Conservation (phyloP, 495 filamentous ascomycete species). For the Cladorrhinum samala region DNA sequence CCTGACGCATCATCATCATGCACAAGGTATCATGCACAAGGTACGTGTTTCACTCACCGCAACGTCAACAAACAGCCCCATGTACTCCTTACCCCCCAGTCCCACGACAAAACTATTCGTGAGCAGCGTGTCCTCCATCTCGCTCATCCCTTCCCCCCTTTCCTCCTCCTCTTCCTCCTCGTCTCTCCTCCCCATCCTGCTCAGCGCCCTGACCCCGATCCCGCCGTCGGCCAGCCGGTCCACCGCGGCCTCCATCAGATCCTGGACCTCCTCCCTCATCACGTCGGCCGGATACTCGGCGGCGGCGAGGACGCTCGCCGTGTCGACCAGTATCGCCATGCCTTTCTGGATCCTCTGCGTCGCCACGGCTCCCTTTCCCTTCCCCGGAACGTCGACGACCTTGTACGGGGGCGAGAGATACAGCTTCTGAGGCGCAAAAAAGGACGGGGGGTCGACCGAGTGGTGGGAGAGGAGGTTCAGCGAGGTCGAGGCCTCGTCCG, state of each 20-base stretch:
- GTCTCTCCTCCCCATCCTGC: slow-evolving; percentile 62
- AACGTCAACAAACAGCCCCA: slow-evolving; percentile 26
- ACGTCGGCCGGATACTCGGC: slow-evolving; percentile 25
- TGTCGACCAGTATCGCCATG: slow-evolving; percentile 24
- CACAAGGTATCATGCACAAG: no score
- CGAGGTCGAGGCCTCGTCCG: slow-evolving; percentile 18
- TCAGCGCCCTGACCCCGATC: slow-evolving; percentile 14
- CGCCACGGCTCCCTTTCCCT: slow-evolving; percentile 28
- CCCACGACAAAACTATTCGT: slow-evolving; percentile 44
- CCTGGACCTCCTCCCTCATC: slow-evolving; percentile 18
- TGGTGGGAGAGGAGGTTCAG: slow-evolving; percentile 19
- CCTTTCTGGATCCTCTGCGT: slow-evolving; percentile 24
- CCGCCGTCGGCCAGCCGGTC: slow-evolving; percentile 18
- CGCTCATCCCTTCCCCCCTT: no score
- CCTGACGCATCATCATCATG: no score
- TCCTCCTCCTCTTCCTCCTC: slow-evolving; percentile 34
- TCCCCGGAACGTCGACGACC: slow-evolving; percentile 22
- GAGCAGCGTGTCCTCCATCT: slow-evolving; percentile 64
- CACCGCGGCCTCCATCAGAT: slow-evolving; percentile 22
- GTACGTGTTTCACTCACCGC: no score
- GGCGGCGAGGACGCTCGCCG: slow-evolving; percentile 19
- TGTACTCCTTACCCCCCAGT: slow-evolving; percentile 21
- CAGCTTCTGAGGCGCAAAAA: slow-evolving; percentile 10
- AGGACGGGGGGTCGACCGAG: slow-evolving; percentile 13
- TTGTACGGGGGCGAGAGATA: slow-evolving; percentile 14